Conservation (phyloP, 257 asterid species). For the Solanum clarkiae region DNA sequence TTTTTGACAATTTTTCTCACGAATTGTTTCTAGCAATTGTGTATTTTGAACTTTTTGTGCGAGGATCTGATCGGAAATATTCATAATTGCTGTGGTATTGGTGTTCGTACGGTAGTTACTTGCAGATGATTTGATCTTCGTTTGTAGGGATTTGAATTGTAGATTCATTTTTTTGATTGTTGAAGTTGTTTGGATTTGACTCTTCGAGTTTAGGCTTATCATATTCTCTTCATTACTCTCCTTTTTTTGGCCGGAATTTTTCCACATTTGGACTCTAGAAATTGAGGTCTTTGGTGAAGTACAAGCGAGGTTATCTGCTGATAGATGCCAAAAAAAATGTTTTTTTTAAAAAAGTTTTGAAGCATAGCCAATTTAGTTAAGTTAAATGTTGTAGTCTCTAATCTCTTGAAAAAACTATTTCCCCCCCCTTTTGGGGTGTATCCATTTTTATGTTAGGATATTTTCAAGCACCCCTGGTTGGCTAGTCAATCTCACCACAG, state of each 20-base stretch:
- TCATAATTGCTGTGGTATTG: background rate
- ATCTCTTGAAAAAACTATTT: background rate
- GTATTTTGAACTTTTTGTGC: background rate
- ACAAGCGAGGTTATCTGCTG: background rate
- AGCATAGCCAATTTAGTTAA: background rate
- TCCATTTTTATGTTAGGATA: background rate
- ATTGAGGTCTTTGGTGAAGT: background rate
- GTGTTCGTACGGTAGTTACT: background rate
- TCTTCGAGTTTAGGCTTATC: background rate
- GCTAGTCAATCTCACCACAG: constrained; percentile 7
- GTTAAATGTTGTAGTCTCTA: background rate
- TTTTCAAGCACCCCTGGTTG: background rate
- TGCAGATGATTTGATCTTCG: background rate
- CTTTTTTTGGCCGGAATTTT: background rate
- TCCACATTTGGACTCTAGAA: background rate
- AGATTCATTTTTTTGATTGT: background rate
- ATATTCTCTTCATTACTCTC: background rate
- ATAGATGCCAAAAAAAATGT: background rate
- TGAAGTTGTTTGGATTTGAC: background rate
- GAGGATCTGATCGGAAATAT: background rate
- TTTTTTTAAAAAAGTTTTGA: background rate
- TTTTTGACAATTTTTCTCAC: background rate
- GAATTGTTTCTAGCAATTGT: background rate
- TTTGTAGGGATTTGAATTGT: background rate
- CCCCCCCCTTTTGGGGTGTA: background rate